These are phyloP conservation scores for Trichoderma reesei DNA, from an alignment of 495 filamentous ascomycete genomes.

Conservation along the genomic window DNA sequence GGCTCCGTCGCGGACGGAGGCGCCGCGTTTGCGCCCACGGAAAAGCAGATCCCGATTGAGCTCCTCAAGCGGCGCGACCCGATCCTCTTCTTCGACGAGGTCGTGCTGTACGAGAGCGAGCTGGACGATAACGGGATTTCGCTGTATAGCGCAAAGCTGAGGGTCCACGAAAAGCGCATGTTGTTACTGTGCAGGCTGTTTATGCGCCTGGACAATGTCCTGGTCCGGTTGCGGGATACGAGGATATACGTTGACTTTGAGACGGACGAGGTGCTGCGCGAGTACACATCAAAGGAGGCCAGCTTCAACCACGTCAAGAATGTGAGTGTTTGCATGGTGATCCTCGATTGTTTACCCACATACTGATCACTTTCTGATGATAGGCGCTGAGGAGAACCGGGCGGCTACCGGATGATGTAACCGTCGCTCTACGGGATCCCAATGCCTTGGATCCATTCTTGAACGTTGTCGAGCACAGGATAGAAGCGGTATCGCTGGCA, in stretches of 20 bases:
- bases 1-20: slow-evolving; percentile 42
- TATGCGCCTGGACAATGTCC: slow-evolving; percentile 82
- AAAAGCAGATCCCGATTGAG: slow-evolving; percentile 63
- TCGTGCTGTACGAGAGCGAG: slow-evolving; percentile 93
- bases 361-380: neutral
- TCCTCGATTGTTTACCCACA: no score
- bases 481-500: slow-evolving; percentile 35
- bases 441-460: slow-evolving; percentile 67
- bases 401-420: slow-evolving; percentile 53
- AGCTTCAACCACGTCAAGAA: slow-evolving; percentile 66
- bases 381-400: slow-evolving; percentile 49
- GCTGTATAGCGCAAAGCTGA: slow-evolving; percentile 74
- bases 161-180: slow-evolving; percentile 82
- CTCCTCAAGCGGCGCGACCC: slow-evolving; percentile 73
- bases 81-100: slow-evolving; percentile 89
- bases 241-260: slow-evolving; percentile 86
- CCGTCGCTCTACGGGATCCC: slow-evolving; percentile 71
- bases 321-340: slow-evolving; percentile 35
- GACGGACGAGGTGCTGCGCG: slow-evolving; percentile 69
- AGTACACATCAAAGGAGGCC: slow-evolving; percentile 78
- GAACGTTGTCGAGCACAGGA: slow-evolving; percentile 51
- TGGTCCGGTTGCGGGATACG: slow-evolving; percentile 81
- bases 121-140: slow-evolving; percentile 95
- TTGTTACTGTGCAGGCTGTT: slow-evolving; percentile 82
- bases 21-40: neutral